Evolutionary conservation across 2,329 filamentous ascomycete species (phyloP), one percentile per base, ranked within the genome.

Genomic region (Xylariaceae sp.): DNA sequence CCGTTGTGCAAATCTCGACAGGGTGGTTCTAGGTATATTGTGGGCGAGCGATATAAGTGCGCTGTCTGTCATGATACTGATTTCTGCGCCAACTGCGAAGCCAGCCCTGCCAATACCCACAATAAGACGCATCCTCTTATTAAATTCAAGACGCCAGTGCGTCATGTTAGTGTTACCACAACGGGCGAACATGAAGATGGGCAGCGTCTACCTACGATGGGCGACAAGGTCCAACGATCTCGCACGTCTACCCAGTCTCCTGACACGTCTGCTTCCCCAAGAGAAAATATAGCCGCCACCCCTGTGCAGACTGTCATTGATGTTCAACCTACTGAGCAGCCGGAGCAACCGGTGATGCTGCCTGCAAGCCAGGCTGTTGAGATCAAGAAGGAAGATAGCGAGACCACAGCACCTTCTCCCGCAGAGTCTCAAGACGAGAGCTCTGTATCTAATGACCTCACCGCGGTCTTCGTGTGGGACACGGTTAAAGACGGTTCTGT

Each of bases 71-170:
- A 96, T 70, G 93, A 99, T 73, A 89, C 89, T 29, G 95, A 99
- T 76, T 96, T 97, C 79, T 99, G 95, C 73, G 91, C 90, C 71
- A 90, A 85, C 71, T 99, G 95, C 77, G 96, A 99, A 78, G 92
- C 94, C 45, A 87, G 87, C 68, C 95, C 95, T 6, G 81, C 81
- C 63, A 94, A 96, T 74, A 80, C 79, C 19, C 95, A 99, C 80
- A 97, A 98, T 80, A 88, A 87, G 75, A 96, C 93, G n/a, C 95
- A 99, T 69, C 95, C 95, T 24, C 80, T 99, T 67, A 92, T 99
- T 80, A 97, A 96, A 79, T 92, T 99, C 81, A 96, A 92, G 83
- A 96, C 91, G 2, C 90, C 94, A 8, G 89, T 99, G 45, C 90
- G 91, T 65, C 89, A 91, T 65, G 91, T 96, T 31, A 93, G 86